Conservation (phyloP, 371 early-diverging fungal species). For the Encephalitozoon romaleae region DNA sequence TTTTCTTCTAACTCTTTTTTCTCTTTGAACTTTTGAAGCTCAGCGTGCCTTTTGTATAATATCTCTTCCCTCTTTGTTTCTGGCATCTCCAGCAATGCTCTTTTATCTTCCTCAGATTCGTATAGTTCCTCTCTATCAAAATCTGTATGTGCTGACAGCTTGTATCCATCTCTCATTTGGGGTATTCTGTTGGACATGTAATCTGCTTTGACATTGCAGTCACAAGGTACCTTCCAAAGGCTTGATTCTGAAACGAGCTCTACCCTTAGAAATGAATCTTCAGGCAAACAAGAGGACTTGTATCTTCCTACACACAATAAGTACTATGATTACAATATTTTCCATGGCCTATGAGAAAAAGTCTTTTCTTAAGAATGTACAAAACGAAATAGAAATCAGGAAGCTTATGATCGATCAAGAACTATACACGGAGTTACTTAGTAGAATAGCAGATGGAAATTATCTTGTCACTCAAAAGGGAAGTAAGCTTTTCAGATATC, state of each 20-base stretch:
- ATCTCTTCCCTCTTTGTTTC: conserved; percentile 52
- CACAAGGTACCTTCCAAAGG: neutral
- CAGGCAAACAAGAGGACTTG: neutral
- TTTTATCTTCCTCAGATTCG: conserved; percentile 36
- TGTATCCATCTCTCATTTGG: neutral
- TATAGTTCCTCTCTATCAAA: conserved; percentile 37
- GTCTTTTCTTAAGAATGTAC: neutral
- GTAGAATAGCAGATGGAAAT: neutral
- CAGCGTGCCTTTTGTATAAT: conserved; percentile 50
- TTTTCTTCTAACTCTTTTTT: conserved; percentile 45
- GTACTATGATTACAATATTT: neutral
- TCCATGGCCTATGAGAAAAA: neutral
- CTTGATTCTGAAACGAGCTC: neutral
- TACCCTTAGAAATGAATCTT: neutral
- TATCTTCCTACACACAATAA: neutral
- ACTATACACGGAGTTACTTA: neutral
- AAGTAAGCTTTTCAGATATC: neutral
- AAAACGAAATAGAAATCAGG: neutral
- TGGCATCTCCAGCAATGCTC: conserved; percentile 32
- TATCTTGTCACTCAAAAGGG: neutral
- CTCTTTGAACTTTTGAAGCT: conserved; percentile 35
- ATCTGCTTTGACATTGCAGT: neutral
- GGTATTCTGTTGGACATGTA: neutral
- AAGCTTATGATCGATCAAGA: neutral
- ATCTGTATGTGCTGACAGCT: neutral